These are phyloP conservation scores for Verbascum thapsus DNA, from an alignment of 257 asterid species.

Conservation along the genomic window DNA sequence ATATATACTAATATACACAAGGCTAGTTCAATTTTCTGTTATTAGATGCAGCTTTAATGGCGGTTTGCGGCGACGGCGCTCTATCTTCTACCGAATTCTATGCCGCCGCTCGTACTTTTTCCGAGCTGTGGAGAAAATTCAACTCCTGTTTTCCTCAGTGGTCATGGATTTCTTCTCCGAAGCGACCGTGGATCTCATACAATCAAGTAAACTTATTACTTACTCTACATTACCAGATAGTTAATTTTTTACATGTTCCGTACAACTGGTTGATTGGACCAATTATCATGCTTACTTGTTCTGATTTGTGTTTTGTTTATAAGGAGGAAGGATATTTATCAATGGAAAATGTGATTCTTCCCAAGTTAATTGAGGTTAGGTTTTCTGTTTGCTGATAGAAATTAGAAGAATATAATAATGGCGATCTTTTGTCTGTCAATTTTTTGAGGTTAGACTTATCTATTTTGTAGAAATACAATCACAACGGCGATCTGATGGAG, in stretches of 20 bases:
- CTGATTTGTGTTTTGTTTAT: background rate
- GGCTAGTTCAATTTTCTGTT: too few relatives aligned
- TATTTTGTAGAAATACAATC: constrained; percentile 42
- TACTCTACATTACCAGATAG: too few relatives aligned
- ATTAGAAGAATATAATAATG: background rate
- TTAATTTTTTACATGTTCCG: too few relatives aligned
- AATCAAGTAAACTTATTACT: constrained; percentile 47
- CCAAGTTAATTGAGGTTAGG: constrained; percentile 51
- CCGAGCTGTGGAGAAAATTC: constrained; percentile 63
- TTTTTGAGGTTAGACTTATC: too few relatives aligned
- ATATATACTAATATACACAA: too few relatives aligned
- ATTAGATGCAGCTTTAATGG: constrained; percentile 31
- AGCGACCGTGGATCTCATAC: constrained; percentile 45
- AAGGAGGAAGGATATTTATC: constrained; percentile 72
- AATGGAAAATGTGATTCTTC: constrained; percentile 59
- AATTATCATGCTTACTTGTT: constrained; percentile 9
- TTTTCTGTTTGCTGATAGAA: background rate
- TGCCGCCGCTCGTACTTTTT: constrained; percentile 57
- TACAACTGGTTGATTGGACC: background rate
- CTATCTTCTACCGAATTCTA: constrained; percentile 55
- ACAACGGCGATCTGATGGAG: constrained; percentile 33
- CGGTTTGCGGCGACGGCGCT: constrained; percentile 56
- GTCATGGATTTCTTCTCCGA: constrained; percentile 62
- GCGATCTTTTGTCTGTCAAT: too few relatives aligned
- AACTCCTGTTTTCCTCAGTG: constrained; percentile 64